These are phyloP conservation scores for Nemania sp. DNA, from an alignment of 2,329 filamentous ascomycete species.

Conservation along the genomic window DNA sequence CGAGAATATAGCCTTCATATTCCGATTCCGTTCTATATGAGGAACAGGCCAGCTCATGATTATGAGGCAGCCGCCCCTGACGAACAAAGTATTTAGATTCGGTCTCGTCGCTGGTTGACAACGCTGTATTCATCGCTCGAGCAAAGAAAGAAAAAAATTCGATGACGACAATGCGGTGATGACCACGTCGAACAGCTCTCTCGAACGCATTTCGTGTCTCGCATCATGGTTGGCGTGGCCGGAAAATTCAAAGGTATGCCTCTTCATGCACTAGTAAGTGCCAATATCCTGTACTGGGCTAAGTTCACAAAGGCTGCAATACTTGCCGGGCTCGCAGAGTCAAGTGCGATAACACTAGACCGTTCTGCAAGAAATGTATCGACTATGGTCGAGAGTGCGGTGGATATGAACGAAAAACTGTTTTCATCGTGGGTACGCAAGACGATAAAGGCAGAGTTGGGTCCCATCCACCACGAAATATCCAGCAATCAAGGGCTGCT, in stretches of 20 bases:
- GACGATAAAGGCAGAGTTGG: conserved; percentile 59
- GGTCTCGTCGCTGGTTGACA: neutral
- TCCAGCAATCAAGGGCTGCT: conserved; percentile 44
- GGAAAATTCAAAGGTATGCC: conserved; percentile 60
- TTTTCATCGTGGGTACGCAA: conserved; percentile 65
- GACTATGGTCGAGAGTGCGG: conserved; percentile 60
- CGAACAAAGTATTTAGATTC: conserved; percentile 2
- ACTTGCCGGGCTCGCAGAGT: conserved; percentile 54
- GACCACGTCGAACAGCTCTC: neutral
- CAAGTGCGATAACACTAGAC: conserved; percentile 62
- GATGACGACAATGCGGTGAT: conserved; percentile 3
- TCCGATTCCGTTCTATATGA: conserved; percentile 9
- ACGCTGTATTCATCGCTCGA: neutral
- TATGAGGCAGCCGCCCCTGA: neutral
- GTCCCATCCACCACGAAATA: conserved; percentile 56
- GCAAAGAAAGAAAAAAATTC: too few relatives aligned
- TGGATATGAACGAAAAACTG: conserved; percentile 64
- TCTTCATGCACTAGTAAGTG: neutral
- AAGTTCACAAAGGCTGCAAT: conserved; percentile 50
- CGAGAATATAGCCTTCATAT: conserved; percentile 6
- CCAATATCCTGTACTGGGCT: conserved; percentile 4
- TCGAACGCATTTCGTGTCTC: neutral
- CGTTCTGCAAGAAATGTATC: conserved; percentile 63
- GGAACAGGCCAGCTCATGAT: conserved; percentile 1
- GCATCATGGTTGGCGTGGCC: conserved; percentile 62